A percentile compares a stretch with the other conserved stretches of the same genome.
Conservation (phyloP, 768 basidiomycete genomes). For the Phylloporus sp. region DNA sequence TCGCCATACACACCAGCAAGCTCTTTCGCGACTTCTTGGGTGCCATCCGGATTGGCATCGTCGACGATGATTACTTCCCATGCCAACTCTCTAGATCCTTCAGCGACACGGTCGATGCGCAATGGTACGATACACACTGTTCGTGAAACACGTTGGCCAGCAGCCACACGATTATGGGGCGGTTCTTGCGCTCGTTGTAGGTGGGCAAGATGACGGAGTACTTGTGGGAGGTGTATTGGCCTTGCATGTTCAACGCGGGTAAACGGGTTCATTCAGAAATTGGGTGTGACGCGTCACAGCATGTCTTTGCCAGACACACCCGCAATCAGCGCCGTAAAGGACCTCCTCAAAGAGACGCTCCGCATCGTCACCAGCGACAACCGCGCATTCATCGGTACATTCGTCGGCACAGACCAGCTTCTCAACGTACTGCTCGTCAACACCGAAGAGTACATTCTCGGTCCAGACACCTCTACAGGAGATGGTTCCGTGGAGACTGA, state of each 20-base stretch:
- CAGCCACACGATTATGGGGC: conserved; percentile 85
- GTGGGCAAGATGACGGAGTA: conserved; percentile 93
- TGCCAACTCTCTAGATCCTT: conserved; percentile 51
- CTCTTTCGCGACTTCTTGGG: conserved; percentile 82
- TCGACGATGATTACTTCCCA: conserved; percentile 94
- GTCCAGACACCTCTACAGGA: conserved; percentile 39
- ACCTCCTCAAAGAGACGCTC: conserved; percentile 54
- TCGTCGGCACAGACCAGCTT: conserved; percentile 81
- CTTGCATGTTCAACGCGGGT: conserved; percentile 62
- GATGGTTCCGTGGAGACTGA: conserved; percentile 69
- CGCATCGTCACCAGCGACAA: conserved; percentile 68
- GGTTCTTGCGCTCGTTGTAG: conserved; percentile 90
- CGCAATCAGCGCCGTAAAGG: conserved; percentile 22
- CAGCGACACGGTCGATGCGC: conserved; percentile 7
- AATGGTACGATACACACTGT: conserved; percentile 49
- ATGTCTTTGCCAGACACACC: conserved; percentile 23
- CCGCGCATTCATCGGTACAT: conserved; percentile 79
- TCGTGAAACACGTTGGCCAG: conserved; percentile 72
- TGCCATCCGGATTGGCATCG: conserved; percentile 90
- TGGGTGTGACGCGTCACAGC: conserved; percentile 20
- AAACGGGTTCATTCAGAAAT: conserved; percentile 55
- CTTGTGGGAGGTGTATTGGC: conserved; percentile 49
- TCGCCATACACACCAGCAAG: conserved; percentile 78
- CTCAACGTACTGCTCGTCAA: conserved; percentile 81
- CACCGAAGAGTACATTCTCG: conserved; percentile 70